These are phyloP conservation scores for Chytriomyces sp. DNA, from an alignment of 192 early-diverging fungal genomes.

Conservation along the genomic window DNA sequence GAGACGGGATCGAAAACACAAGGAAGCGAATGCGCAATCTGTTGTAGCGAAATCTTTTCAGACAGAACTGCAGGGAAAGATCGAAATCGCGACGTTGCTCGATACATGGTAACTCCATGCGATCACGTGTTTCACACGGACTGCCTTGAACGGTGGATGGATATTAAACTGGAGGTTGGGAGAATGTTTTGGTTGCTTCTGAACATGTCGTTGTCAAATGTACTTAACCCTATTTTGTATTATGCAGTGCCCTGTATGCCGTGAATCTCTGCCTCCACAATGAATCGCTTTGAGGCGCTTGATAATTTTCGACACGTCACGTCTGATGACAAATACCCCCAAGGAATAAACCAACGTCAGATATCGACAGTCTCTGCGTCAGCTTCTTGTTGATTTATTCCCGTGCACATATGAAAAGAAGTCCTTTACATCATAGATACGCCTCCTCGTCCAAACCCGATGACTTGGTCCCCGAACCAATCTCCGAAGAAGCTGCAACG, in stretches of 20 bases:
- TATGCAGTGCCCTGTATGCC: constrained; percentile 31
- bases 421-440: not conserved
- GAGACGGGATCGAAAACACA: not conserved
- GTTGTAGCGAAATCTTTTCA: constrained; percentile 6
- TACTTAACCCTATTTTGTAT: too few relatives aligned
- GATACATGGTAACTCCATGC: constrained; percentile 82
- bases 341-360: too few relatives aligned
- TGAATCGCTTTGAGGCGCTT: not conserved
- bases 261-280: constrained; percentile 24
- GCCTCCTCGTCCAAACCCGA: not conserved
- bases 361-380: not conserved
- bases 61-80: not conserved
- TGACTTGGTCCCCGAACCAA: not conserved
- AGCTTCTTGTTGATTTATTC: not conserved
- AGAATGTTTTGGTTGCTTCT: not conserved
- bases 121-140: constrained; percentile 79
- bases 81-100: not conserved
- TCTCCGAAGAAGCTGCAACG: not conserved
- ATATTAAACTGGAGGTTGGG: constrained; percentile 70
- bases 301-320: too few relatives aligned
- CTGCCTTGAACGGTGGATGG: constrained; percentile 80
- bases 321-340: too few relatives aligned
- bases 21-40: constrained; percentile 29
- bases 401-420: not conserved
- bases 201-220: not conserved